Percentiles rank a stretch among this genome's conserved stretches.
Evolutionary conservation across 345 rosid species (phyloP).

Genomic region (Citrus sp.): DNA sequence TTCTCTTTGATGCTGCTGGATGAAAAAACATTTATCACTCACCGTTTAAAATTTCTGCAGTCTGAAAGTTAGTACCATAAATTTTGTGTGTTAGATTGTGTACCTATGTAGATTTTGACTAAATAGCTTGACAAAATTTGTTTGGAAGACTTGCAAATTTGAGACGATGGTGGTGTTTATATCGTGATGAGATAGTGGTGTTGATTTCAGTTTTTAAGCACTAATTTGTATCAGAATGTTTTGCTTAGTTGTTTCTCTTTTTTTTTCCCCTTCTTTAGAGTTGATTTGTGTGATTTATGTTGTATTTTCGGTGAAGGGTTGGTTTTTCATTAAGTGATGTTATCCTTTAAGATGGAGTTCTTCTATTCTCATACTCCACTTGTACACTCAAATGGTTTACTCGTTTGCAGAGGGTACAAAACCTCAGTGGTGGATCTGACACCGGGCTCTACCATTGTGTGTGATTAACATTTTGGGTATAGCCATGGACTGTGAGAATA

Average conservation of each 20-base stretch:
- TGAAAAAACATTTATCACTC: not conserved
- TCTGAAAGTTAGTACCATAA: not conserved
- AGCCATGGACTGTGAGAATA: not conserved
- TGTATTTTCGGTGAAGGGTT: not conserved
- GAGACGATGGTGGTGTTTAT: not conserved
- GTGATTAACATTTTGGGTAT: not conserved
- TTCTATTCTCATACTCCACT: not conserved
- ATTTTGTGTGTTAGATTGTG: not conserved
- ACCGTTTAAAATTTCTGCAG: not conserved
- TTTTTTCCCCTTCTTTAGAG: not conserved
- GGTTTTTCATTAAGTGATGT: not conserved
- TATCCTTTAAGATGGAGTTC: not conserved
- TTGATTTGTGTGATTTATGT: not conserved
- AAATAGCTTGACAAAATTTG: not conserved
- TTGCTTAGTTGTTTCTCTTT: not conserved
- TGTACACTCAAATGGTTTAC: not conserved
- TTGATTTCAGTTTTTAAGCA: not conserved
- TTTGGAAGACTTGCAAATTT: not conserved
- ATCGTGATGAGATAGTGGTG: not conserved
- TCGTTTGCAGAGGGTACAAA: not conserved
- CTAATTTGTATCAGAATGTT: not conserved
- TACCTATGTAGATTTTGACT: not conserved
- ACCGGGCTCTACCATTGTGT: not conserved
- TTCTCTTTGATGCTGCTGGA: not conserved
- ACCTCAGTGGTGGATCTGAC: not conserved